A percentile compares a stretch with the other conserved stretches of the same genome.
These are phyloP conservation scores for Aspergillus caelatus DNA, from an alignment of 2,329 filamentous ascomycete species.

Conservation along the genomic window DNA sequence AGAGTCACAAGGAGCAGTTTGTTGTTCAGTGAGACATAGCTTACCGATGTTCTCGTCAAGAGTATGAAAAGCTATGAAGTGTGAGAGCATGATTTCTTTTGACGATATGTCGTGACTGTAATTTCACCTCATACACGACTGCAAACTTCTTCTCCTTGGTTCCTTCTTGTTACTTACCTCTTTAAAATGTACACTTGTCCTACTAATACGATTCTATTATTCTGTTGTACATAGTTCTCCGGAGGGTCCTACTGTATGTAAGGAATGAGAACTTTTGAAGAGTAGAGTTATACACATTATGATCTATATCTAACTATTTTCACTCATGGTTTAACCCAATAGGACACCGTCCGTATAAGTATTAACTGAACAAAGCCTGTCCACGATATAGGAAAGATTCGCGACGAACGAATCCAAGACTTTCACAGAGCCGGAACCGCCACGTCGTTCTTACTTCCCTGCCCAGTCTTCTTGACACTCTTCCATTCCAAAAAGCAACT, in stretches of 20 bases:
- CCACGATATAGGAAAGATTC: no score
- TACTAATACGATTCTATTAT: neutral
- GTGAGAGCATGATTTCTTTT: neutral
- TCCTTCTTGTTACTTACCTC: neutral
- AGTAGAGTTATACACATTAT: neutral
- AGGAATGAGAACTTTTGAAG: neutral
- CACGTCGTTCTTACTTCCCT: neutral
- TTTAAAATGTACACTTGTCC: neutral
- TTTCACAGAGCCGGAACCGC: neutral
- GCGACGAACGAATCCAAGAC: no score
- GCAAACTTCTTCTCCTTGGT: neutral
- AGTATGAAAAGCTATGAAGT: neutral
- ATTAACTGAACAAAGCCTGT: no score
- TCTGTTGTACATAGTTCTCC: neutral
- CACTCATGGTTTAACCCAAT: neutral
- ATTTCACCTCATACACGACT: neutral
- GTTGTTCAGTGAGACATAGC: constrained; percentile 50
- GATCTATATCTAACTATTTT: neutral
- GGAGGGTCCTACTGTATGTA: no score
- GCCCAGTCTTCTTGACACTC: constrained; percentile 23
- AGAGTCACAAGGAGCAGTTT: constrained; percentile 51
- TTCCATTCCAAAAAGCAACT: constrained; percentile 28
- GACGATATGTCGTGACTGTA: no score
- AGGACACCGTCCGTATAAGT: neutral
- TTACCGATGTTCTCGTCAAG: neutral